phyloP scores from a whole-genome alignment of 345 rosid species.

The Hirschfeldia incana region DNA sequence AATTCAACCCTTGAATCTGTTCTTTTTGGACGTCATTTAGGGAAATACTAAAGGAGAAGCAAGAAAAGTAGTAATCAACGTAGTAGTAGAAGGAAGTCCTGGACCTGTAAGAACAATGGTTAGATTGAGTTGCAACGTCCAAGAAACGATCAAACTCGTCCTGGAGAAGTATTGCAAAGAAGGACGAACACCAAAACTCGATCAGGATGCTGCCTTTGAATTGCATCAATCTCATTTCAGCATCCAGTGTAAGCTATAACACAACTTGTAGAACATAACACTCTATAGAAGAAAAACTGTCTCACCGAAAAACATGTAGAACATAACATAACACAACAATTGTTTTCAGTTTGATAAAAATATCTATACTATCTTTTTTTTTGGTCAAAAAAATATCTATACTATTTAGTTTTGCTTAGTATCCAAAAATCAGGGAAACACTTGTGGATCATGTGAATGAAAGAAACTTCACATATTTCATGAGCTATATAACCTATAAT shows the following conservation, averaged over 20 bases:
- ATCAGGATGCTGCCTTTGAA: conserved; percentile 44
- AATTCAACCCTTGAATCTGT: neutral
- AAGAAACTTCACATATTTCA: neutral
- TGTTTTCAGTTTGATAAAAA: neutral
- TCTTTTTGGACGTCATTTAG: neutral
- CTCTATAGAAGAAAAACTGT: no score
- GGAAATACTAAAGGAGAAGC: conserved; percentile 40
- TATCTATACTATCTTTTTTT: no score
- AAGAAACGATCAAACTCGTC: conserved; percentile 66
- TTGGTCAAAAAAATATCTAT: no score
- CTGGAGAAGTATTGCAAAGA: conserved; percentile 57
- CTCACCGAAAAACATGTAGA: no score
- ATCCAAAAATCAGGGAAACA: neutral
- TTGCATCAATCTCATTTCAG: conserved; percentile 82
- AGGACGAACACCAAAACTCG: conserved; percentile 72
- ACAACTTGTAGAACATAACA: neutral
- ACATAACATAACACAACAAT: no score
- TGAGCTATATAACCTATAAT: neutral
- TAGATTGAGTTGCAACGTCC: conserved; percentile 66
- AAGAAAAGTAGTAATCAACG: conserved; percentile 70
- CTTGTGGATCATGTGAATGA: conserved; percentile 2
- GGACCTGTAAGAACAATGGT: conserved; percentile 87
- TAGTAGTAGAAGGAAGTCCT: conserved; percentile 91
- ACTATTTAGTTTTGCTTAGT: conserved; percentile 1
- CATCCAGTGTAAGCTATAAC: conserved; percentile 58